Evolutionary conservation across 129 eudicot species (phyloP).

Genomic region (Centella asiatica): DNA sequence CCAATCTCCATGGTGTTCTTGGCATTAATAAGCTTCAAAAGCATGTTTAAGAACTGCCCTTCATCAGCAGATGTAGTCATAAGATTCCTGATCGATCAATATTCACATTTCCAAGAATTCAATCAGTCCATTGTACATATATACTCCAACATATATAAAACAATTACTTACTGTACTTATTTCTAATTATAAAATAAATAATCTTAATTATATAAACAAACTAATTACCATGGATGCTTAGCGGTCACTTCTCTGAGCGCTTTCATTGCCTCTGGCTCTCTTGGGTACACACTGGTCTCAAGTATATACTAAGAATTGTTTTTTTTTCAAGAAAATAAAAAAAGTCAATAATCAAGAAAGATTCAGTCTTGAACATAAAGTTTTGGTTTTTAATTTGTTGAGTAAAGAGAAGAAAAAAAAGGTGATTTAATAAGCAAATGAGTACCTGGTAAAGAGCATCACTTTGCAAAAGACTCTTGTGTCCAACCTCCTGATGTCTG

Average conservation of each 20-base stretch:
- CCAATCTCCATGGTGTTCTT: conserved; percentile 94
- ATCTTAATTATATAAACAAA: background rate
- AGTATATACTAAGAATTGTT: conserved; percentile 57
- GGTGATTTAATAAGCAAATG: background rate
- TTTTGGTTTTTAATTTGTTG: background rate
- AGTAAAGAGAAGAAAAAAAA: too few relatives aligned
- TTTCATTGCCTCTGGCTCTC: conserved; percentile 79
- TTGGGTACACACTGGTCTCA: conserved; percentile 81
- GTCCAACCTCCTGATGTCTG: conserved; percentile 73
- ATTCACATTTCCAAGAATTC: too few relatives aligned
- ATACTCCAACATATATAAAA: too few relatives aligned
- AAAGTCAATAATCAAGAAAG: background rate
- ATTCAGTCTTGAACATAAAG: background rate
- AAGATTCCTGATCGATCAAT: conserved; percentile 42
- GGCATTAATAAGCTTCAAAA: conserved; percentile 67
- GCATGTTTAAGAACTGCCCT: conserved; percentile 78
- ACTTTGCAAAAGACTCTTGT: conserved; percentile 81
- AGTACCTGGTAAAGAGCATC: conserved; percentile 72
- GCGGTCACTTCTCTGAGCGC: conserved; percentile 82
- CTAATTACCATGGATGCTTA: conserved; percentile 69
- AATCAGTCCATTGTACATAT: too few relatives aligned
- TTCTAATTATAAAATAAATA: too few relatives aligned
- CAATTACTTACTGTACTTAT: too few relatives aligned
- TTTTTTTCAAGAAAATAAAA: background rate
- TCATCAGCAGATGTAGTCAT: conserved; percentile 95